Conservation (phyloP, 2,329 filamentous ascomycete species). For the Fusarium pseudograminearum region DNA sequence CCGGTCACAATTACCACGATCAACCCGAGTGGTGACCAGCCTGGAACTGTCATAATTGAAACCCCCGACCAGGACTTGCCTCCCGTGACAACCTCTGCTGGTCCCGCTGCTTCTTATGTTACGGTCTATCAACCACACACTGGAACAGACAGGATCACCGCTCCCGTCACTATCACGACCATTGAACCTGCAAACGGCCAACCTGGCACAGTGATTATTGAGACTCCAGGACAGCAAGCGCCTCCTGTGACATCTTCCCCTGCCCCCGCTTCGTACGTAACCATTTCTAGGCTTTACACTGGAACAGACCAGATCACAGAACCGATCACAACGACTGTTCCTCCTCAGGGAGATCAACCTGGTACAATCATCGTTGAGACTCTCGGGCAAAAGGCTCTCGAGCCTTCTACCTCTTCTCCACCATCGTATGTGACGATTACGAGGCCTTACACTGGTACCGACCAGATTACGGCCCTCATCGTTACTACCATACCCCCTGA, state of each 20-base stretch:
- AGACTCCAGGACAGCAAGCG: slow-evolving; percentile 29
- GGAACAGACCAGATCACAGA: slow-evolving; percentile 17
- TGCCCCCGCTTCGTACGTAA: slow-evolving; percentile 17
- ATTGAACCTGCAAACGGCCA: slow-evolving; percentile 22
- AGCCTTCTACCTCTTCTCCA: background rate
- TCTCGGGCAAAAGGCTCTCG: background rate
- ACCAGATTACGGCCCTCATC: slow-evolving; percentile 10
- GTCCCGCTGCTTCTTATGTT: slow-evolving; percentile 22
- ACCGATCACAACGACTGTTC: slow-evolving; percentile 16
- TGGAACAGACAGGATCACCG: slow-evolving; percentile 22
- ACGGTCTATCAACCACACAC: slow-evolving; percentile 29
- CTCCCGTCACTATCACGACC: slow-evolving; percentile 25
- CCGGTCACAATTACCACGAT: slow-evolving; percentile 26
- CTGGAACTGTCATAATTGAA: slow-evolving; percentile 34
- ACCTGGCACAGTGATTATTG: slow-evolving; percentile 35
- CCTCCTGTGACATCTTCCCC: slow-evolving; percentile 26
- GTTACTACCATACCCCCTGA: slow-evolving; percentile 20
- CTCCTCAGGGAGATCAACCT: slow-evolving; percentile 24
- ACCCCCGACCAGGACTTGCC: slow-evolving; percentile 25
- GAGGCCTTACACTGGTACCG: slow-evolving; percentile 13
- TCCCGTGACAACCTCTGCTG: slow-evolving; percentile 24
- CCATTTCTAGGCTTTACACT: slow-evolving; percentile 26
- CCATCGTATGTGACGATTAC: slow-evolving; percentile 30
- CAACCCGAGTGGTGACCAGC: slow-evolving; percentile 18
- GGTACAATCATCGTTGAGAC: slow-evolving; percentile 32